Base-by-base conservation (phyloP, 2,329 filamentous ascomycete species). In the Elsinoe ampelina region DNA sequence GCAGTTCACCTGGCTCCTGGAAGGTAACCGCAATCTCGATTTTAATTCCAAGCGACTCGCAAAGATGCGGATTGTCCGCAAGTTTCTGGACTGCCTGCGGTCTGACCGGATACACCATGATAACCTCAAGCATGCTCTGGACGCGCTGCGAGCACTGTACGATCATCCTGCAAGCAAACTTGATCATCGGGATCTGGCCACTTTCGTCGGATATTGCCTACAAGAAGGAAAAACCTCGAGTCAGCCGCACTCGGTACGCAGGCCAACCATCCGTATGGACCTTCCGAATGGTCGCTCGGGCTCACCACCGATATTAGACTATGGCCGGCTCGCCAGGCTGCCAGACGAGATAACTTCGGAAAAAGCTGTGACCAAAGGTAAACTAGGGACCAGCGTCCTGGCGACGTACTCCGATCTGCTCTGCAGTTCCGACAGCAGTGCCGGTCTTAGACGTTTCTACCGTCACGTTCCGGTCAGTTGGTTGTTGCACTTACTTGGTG, bases 21-120 rank as follows among this genome's bases (percentile, higher is more conserved):
- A 86, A n/a, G 85, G 85, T 65, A 96, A 92, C 77, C 91, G 93
- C 67, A 86, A 95, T 66, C 88, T 90, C 67, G 85, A 89, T 59
- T 97, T 97, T 72, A 98, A 98, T 68, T 84, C 87, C 54, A 86
- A 89, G 66, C 82, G 93, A 47, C 74, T 98, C 59, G 82, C 87
- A 59, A 81, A 91, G 63, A 98, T 98, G 87, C 83, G 92, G 91
- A 91, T 95, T 58, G 86, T 95, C 41, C 96, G 95, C 70, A 85
- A 88, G 64, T 77, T 97, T 7, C 78, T 97, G 1, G 92, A 97
- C 68, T 89, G 89, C 10, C 76, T 97, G 61, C 98, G 97, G 68
- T 85, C 84, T 2, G 92, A 96, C 64, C 79, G 82, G 0, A 82
- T 96, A 36, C 82, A 82, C 0, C 76, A 82, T 55, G 83, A 88